Evolutionary conservation across 306 rosid genomes (phyloP).

Genomic region (Castanea crenata): DNA sequence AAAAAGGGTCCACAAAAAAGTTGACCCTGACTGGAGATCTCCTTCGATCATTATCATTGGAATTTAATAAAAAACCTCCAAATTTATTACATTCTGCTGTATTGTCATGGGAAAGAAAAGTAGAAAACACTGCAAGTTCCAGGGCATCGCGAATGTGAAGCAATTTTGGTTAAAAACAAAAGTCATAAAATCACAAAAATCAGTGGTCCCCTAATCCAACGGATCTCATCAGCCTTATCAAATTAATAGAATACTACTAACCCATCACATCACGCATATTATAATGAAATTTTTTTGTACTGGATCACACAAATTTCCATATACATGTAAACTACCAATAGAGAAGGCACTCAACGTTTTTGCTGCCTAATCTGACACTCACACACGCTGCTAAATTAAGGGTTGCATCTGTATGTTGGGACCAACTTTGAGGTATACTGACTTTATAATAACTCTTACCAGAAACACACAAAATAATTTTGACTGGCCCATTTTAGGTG

Average conservation of each 20-base stretch:
- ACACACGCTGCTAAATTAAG: slow-evolving; percentile 9
- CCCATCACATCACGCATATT: slow-evolving; percentile 36
- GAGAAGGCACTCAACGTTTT: neutral
- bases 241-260: slow-evolving; percentile 15
- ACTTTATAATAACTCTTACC: slow-evolving; percentile 6
- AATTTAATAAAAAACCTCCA: slow-evolving; percentile 17
- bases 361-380: slow-evolving; percentile 33
- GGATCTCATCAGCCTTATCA: slow-evolving; percentile 31
- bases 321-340: slow-evolving; percentile 4
- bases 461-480: neutral
- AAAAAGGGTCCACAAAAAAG: slow-evolving; percentile 30
- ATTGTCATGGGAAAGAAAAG: slow-evolving; percentile 16
- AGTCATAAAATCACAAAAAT: slow-evolving; percentile 28
- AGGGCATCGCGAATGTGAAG: slow-evolving; percentile 18
- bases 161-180: slow-evolving; percentile 35
- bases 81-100: slow-evolving; percentile 25
- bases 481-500: slow-evolving; percentile 19
- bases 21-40: slow-evolving; percentile 21
- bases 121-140: slow-evolving; percentile 27
- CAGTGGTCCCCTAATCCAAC: slow-evolving; percentile 44
- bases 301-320: slow-evolving; percentile 14
- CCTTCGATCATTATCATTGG: slow-evolving; percentile 15
- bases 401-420: slow-evolving; percentile 18
- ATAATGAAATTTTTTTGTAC: neutral
- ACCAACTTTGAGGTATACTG: slow-evolving; percentile 28